Percentiles rank a stretch among this genome's conserved stretches.
Conservation (phyloP, 371 early-diverging fungal genomes). For the Smittium culicis region DNA sequence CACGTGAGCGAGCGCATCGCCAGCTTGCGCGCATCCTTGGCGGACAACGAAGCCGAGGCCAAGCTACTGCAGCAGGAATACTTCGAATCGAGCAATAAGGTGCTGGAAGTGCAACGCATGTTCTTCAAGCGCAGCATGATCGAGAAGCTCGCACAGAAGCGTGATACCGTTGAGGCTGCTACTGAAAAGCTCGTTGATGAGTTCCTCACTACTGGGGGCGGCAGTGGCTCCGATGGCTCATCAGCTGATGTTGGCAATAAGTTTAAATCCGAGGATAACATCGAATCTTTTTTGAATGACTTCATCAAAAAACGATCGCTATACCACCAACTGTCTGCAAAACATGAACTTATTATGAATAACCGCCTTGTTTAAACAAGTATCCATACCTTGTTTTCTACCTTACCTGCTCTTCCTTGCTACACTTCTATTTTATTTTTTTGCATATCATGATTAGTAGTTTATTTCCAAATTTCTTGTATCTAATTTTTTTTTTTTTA, state of each 20-base stretch:
- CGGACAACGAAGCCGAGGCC: background rate
- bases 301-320: background rate
- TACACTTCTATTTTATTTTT: background rate
- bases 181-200: background rate
- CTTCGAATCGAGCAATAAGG: background rate
- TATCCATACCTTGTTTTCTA: no score
- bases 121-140: background rate
- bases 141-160: background rate
- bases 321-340: constrained; percentile 5
- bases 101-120: background rate
- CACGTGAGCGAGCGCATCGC: background rate
- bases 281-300: background rate
- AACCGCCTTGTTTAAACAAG: background rate
- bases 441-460: no score
- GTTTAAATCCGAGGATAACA: background rate
- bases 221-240: background rate
- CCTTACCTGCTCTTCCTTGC: no score
- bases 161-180: background rate
- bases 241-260: no score
- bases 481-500: no score
- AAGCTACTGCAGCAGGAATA: background rate
- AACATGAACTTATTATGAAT: constrained; percentile 1
- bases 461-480: no score
- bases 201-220: background rate
- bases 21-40: background rate